Base-by-base conservation (phyloP, 176 grass and related monocot genomes). In the Ampelocalamus luodianensis region DNA sequence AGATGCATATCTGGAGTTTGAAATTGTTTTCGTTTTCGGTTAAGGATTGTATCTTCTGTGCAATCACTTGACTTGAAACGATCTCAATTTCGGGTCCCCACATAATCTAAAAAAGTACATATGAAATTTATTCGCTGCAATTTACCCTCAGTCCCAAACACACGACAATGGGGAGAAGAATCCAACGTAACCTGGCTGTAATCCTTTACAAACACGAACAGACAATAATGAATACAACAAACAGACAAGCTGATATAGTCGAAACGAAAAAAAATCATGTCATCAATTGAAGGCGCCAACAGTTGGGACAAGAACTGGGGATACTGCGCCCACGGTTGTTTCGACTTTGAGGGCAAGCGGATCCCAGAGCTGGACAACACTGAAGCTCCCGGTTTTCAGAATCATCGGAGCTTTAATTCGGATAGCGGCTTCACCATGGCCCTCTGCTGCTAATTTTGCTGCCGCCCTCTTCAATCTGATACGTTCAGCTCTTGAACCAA, bases 401-500 rank as follows among this genome's bases (percentile, higher is more conserved):
- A 17, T 87, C 42, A 91, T 78, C 2, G 68, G 92, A 38, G 65
- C 42, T 78, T 78, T 56, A 39, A 69, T 73, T 64, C 37, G 27
- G 16, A n/a, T 32, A 37, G 69, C 32, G 29, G 23, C 13, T 14
- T 38, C 74, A 37, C 54, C 74, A 17, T 51, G 62, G 29, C 79
- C 66, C 5, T 74, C 79, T 49, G 39, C 64, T 58, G 72, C 80
- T 37, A 13, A 85, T 42, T 65, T 79, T n/a, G 75, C 78, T 5
- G 81, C 86, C 4, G 22, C 74, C 66, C 74, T 84, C 85, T 97
- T 94, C 79, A 97, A 39, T 36, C 94, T 82, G 77, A 97, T 85
- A 13, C 91, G 87, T 65, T 97, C 94, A 82, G 94, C 94, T 88
- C 94, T 90, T n/a, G 94, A 94, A 13, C 94, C 94, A 40, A 97